Base-by-base conservation (phyloP, 805 yeast species). In the Cyberlindnera nakhonratchasimensis region DNA sequence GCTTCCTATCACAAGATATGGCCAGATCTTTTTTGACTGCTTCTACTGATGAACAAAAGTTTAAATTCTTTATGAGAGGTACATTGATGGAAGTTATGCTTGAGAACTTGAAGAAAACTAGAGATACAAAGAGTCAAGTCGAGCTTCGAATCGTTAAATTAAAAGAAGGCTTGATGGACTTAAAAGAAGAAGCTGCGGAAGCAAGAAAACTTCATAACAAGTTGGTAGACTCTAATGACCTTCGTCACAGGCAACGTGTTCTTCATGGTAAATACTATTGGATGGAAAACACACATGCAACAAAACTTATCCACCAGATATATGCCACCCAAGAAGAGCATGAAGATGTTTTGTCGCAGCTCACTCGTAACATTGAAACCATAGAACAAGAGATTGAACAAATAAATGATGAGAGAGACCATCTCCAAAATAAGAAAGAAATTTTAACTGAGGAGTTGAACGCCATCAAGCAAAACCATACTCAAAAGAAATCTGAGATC, bases 1-100 rank as follows among this genome's bases (percentile, higher is more conserved):
- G 96, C 2, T 86, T 93, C 55, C 69, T 93, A 37, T 87, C 96
- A 1, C 99, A 93, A 61, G 97, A 93, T 53, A 86, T 82, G 46
- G 98, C 99, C 2, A 77, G 96, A 51, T 84, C 90, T 13, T 93
- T 93, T 58, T 66, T 93, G 48, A 84, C 95, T 1, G 77, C 82
- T 24, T 79, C 93, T 5, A 73, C 86, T 5, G 84, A 86, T 45
- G 71, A 70, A 26, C 82, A 76, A 36, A 86, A 89, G 62, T 93
- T 80, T 61, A 71, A 72, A 13, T 81, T 77, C 57, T 87, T 91
- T 58, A 82, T 84, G 86, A 75, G 76, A 39, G 96, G 96, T 26
- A 80, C 95, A 2, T 71, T 81, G 53, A 72, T 85, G 37, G 81
- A 80, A 42, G 86, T 81, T 33, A 79, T 83, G n/a, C 63, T 73